These are phyloP conservation scores for Claviceps sp. DNA, from an alignment of 2,329 filamentous ascomycete genomes.

Conservation along the genomic window DNA sequence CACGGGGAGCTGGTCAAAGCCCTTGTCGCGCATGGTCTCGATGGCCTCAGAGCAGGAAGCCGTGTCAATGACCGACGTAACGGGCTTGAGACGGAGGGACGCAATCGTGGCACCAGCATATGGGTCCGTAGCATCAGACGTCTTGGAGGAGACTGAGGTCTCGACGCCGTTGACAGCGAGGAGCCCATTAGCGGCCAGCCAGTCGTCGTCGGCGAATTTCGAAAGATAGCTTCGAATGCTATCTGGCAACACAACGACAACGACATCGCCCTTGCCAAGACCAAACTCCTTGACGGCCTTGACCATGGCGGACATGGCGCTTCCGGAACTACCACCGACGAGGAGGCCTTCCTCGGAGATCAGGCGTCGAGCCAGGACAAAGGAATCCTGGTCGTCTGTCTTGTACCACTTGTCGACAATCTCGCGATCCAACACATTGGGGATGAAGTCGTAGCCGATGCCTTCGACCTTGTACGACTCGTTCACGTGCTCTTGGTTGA, in stretches of 20 bases:
- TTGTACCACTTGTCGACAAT: slow-evolving; percentile 94
- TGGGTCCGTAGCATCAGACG: slow-evolving; percentile 39
- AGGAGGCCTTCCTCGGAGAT: slow-evolving; percentile 91
- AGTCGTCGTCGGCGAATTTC: slow-evolving; percentile 98
- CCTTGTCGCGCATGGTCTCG: slow-evolving; percentile 96
- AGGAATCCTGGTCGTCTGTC: slow-evolving; percentile 85
- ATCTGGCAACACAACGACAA: slow-evolving; percentile 87
- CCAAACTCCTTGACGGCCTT: slow-evolving; percentile 62
- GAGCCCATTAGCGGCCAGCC: slow-evolving; percentile 92
- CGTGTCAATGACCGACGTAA: slow-evolving; percentile 65
- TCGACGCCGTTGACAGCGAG: slow-evolving; percentile 46
- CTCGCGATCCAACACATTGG: slow-evolving; percentile 74
- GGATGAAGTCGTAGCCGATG: slow-evolving; percentile 97
- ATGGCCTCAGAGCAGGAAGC: slow-evolving; percentile 75
- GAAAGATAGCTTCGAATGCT: slow-evolving; percentile 94
- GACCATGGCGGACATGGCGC: slow-evolving; percentile 72
- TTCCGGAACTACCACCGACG: slow-evolving; percentile 86
- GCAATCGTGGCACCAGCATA: slow-evolving; percentile 70
- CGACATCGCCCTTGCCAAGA: slow-evolving; percentile 70
- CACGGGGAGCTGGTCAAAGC: slow-evolving; percentile 94
- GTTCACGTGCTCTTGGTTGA: slow-evolving; percentile 73
- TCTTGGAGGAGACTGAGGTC: slow-evolving; percentile 28
- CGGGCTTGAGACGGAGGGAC: slow-evolving; percentile 78
- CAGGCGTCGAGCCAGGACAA: slow-evolving; percentile 74
- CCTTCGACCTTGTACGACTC: slow-evolving; percentile 95